These are phyloP conservation scores for Syzygium malaccense DNA, from an alignment of 441 rosid genomes.

Conservation along the genomic window DNA sequence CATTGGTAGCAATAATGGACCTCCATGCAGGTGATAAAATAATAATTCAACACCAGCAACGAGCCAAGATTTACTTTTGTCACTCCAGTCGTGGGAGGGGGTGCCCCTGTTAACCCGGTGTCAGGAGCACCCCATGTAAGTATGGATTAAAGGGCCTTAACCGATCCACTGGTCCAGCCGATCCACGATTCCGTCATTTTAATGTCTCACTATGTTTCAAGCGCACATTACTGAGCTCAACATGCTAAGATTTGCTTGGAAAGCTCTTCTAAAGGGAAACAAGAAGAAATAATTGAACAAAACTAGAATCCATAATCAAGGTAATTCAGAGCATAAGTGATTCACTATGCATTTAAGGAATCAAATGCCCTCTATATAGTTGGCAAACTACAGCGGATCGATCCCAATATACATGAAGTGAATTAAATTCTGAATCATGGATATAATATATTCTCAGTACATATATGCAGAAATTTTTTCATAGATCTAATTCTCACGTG, in stretches of 20 bases:
- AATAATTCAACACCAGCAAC: fast-evolving
- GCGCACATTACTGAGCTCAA: neutral
- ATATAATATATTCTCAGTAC: neutral
- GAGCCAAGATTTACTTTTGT: neutral
- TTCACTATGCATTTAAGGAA: neutral
- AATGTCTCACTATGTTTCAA: neutral
- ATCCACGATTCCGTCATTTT: neutral
- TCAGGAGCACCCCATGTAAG: neutral
- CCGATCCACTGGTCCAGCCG: neutral
- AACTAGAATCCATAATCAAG: neutral
- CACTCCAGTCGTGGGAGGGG: neutral
- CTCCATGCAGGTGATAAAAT: too few species aligned
- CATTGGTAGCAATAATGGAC: neutral
- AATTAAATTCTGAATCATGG: neutral
- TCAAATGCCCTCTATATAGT: neutral
- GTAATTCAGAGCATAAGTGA: neutral
- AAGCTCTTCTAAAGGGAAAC: neutral
- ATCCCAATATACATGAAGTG: neutral
- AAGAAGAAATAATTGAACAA: neutral
- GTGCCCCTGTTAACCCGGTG: neutral
- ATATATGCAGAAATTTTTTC: neutral
- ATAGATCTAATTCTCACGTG: neutral
- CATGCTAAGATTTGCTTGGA: neutral
- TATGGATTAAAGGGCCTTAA: neutral
- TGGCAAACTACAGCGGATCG: neutral